A percentile compares a stretch with the other conserved stretches of the same genome.
These are phyloP conservation scores for Plasmodium vinckei DNA, from an alignment of 169 alveolate genomes.

Conservation along the genomic window DNA sequence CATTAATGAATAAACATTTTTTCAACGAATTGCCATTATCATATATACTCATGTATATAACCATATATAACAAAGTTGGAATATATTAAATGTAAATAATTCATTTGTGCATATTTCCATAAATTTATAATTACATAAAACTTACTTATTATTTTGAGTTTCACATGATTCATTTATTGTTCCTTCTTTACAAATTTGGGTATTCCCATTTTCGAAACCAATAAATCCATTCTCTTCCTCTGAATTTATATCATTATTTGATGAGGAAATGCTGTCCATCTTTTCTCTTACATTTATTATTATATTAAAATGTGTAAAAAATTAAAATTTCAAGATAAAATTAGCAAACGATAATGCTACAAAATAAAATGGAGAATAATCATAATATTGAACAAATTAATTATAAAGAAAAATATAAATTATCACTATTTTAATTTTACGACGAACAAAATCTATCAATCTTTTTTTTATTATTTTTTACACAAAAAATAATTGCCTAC, in stretches of 20 bases:
- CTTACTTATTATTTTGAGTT: constrained; percentile 34
- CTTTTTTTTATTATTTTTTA: too few relatives aligned
- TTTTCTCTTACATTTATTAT: constrained; percentile 18
- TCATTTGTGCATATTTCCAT: too few relatives aligned
- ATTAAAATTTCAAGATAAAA: background rate
- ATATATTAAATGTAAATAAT: too few relatives aligned
- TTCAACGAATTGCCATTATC: background rate
- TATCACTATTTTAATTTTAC: too few relatives aligned
- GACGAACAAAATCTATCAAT: too few relatives aligned
- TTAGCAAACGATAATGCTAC: background rate
- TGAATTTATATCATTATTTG: constrained; percentile 15
- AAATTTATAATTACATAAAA: too few relatives aligned
- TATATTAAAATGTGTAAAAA: too few relatives aligned
- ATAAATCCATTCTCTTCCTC: constrained; percentile 10
- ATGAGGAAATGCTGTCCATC: constrained; percentile 19
- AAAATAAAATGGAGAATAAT: constrained; percentile 1
- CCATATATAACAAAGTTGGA: background rate
- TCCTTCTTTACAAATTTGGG: background rate
- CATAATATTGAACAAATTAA: too few relatives aligned
- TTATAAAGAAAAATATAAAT: too few relatives aligned
- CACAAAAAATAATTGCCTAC: too few relatives aligned
- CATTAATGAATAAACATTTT: background rate
- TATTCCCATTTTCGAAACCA: background rate
- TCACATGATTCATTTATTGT: constrained; percentile 22
- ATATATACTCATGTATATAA: background rate